Evolutionary conservation across 2,329 filamentous ascomycete genomes (phyloP), one percentile per base, ranked within the genome.

Genomic region (Fusarium verticillioides): DNA sequence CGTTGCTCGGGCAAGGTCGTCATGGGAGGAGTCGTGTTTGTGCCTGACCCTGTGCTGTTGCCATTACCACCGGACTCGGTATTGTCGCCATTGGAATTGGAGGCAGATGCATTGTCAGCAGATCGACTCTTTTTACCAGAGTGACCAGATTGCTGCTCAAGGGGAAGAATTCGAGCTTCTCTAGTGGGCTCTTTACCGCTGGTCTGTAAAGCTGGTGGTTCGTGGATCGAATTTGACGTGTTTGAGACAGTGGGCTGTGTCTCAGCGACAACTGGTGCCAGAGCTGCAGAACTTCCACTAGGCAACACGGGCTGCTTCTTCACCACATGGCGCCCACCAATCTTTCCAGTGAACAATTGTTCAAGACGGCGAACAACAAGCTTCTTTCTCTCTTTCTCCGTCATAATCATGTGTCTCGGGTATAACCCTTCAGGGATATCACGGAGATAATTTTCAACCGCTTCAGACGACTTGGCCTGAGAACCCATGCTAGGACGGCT

Each of bases 281-380:
- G 54, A 19, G 63, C 60, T 16, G 59, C 57, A 32, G 59, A 56
- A 2, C 68, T 72, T 7, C 62, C 71, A 36, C 64, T 56, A 0
- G 72, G 73, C 21, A 76, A 72, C 21, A 66, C 54, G 7, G 62
- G 40, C 18, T 68, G 77, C 63, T 73, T 81, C 49, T 69, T 78
- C 19, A 72, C 77, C 39, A 73, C 52, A 82, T 85, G 79, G 78
- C 84, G 81, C 9, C 83, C 83, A 8, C 80, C 81, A 23, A 87
- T 85, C 77, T 92, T 93, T 6, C 94, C 94, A 1, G 93, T 94
- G 70, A 96, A 97, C 4, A 97, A 86, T 71, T 95, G 93, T 77
- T 97, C 94, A 10, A 97, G 81, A 5, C 93, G 88, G 60, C 90
- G 88, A 5, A 96, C 94, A 0, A 96, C 92, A 26, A 95, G 78